A percentile compares a stretch with the other conserved stretches of the same genome.
These are phyloP conservation scores for Naganishia onofrii DNA, from an alignment of 768 basidiomycete genomes.

Conservation along the genomic window DNA sequence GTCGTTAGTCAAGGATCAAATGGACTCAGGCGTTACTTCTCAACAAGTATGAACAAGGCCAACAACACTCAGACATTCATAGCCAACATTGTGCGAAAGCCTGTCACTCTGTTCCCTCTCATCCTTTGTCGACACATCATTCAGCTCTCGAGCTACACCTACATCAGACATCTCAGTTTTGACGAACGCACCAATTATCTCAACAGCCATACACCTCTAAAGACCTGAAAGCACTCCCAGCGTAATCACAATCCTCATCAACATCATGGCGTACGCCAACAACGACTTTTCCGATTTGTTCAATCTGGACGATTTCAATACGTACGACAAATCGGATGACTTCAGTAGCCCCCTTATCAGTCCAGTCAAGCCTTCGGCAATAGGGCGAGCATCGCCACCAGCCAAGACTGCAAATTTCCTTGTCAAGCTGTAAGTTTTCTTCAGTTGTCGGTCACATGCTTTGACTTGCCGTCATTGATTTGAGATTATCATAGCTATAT, in stretches of 20 bases:
- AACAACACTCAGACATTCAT: neutral
- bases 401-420: slow-evolving; percentile 43
- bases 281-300: slow-evolving; percentile 19
- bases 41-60: slow-evolving; percentile 21
- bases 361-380: neutral
- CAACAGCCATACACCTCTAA: slow-evolving; percentile 8
- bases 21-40: neutral
- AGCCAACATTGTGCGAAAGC: neutral
- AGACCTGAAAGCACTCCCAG: neutral
- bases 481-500: slow-evolving; percentile 38
- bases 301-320: slow-evolving; percentile 18
- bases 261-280: neutral
- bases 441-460: neutral
- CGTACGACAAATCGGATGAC: slow-evolving; percentile 12
- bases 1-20: slow-evolving; percentile 3
- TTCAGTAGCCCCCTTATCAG: slow-evolving; percentile 3
- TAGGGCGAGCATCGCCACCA: slow-evolving; percentile 1
- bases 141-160: neutral
- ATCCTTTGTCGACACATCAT: neutral
- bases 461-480: neutral
- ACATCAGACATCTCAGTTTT: slow-evolving; percentile 14
- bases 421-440: slow-evolving; percentile 49
- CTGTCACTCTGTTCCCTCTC: neutral
- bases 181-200: slow-evolving; percentile 29
- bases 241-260: neutral